These are phyloP conservation scores for Xylariales sp. DNA, from an alignment of 2,329 filamentous ascomycete genomes.

Conservation along the genomic window DNA sequence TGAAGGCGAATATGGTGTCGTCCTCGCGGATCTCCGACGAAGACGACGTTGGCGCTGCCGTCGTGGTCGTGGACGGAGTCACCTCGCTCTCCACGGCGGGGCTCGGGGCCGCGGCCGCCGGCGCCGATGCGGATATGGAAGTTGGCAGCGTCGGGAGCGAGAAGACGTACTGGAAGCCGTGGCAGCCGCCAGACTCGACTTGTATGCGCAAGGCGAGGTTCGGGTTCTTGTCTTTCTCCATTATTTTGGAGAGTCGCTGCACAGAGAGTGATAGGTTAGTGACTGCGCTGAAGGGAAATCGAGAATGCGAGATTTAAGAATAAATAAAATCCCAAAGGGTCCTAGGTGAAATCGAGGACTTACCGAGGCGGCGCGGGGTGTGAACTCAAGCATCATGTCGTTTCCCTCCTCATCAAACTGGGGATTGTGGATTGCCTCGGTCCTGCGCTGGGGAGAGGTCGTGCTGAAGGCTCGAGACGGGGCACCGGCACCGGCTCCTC, in stretches of 20 bases:
- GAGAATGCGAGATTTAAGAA: constrained; percentile 1
- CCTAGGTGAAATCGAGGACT: constrained; percentile 13
- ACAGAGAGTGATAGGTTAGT: neutral
- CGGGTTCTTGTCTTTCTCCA: constrained; percentile 67
- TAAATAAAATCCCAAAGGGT: constrained; percentile 4
- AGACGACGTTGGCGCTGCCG: constrained; percentile 6
- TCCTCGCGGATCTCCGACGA: constrained; percentile 52
- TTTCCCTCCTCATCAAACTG: constrained; percentile 78
- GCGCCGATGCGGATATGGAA: constrained; percentile 8
- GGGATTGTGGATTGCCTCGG: constrained; percentile 61
- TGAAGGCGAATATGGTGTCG: constrained; percentile 80
- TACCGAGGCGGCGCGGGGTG: constrained; percentile 75
- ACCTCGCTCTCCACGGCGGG: constrained; percentile 21
- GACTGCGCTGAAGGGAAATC: neutral
- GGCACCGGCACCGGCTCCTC: too few relatives aligned
- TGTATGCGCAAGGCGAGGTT: constrained; percentile 83
- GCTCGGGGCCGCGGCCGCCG: constrained; percentile 14
- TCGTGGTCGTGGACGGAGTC: constrained; percentile 23
- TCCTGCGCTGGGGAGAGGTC: constrained; percentile 27
- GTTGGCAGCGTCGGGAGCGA: constrained; percentile 64
- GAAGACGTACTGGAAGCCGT: constrained; percentile 98
- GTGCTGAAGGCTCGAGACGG: constrained; percentile 1
- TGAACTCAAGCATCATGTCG: constrained; percentile 80
- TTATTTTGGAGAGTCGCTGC: constrained; percentile 73
- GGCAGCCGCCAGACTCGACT: constrained; percentile 91